Conservation (phyloP, 176 grass and related monocot species). For the Hordeum marinum region DNA sequence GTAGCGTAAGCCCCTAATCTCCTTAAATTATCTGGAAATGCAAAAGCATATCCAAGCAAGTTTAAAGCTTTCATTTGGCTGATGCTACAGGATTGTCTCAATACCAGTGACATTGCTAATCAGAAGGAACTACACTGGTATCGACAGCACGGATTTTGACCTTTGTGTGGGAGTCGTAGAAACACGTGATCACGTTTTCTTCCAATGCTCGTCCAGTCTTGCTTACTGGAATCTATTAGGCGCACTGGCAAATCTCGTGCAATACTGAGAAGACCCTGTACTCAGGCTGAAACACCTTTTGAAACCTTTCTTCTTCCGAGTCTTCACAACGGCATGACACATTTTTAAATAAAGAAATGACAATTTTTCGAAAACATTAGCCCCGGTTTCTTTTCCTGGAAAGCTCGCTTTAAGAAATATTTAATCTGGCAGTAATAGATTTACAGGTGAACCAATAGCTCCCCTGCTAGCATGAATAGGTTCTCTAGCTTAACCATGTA, state of each 20-base stretch:
- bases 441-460: not conserved
- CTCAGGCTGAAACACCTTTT: not conserved
- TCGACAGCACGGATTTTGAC: not conserved
- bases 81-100: not conserved
- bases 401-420: not conserved
- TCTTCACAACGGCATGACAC: not conserved
- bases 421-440: not conserved
- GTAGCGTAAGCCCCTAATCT: not conserved
- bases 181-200: not conserved
- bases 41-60: not conserved
- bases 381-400: not conserved
- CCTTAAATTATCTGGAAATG: not conserved
- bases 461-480: not conserved
- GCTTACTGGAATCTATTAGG: not conserved
- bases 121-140: not conserved
- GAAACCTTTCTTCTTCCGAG: not conserved
- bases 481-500: not conserved
- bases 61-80: constrained; percentile 2
- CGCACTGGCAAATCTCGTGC: not conserved
- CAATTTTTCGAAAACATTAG: not conserved
- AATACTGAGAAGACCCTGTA: not conserved
- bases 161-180: no score
- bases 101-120: not conserved
- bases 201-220: not conserved
- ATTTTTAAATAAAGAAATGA: not conserved